A percentile compares a stretch with the other conserved stretches of the same genome.
These are phyloP conservation scores for Pholiota microspora DNA, from an alignment of 768 basidiomycete species.

Conservation along the genomic window DNA sequence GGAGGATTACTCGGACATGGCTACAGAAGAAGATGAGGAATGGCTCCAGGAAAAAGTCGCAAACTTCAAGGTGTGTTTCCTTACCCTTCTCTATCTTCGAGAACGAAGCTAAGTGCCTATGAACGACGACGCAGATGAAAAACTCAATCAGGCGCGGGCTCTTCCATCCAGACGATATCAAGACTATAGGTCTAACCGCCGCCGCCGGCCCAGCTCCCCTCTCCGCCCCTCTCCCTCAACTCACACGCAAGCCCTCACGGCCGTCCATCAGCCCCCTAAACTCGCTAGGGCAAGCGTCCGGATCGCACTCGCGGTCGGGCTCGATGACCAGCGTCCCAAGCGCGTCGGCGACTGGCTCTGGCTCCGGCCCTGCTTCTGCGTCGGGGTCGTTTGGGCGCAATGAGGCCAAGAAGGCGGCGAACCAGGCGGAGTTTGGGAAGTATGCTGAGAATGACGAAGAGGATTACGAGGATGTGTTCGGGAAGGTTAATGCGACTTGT, in stretches of 20 bases:
- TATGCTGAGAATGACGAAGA: constrained; percentile 87
- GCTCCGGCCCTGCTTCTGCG: constrained; percentile 49
- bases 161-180: constrained; percentile 89
- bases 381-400: constrained; percentile 66
- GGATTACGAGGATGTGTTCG: constrained; percentile 96
- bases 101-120: not conserved
- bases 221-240: constrained; percentile 64
- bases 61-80: constrained; percentile 66
- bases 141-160: constrained; percentile 71
- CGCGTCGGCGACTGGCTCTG: no score
- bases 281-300: constrained; percentile 27
- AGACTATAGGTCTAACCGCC: constrained; percentile 59
- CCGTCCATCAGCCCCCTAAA: constrained; percentile 37
- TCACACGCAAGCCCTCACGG: constrained; percentile 52
- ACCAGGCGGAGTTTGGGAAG: constrained; percentile 71
- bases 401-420: constrained; percentile 54
- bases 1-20: constrained; percentile 92
- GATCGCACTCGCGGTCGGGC: constrained; percentile 56
- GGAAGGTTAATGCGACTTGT: constrained; percentile 68
- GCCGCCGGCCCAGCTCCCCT: constrained; percentile 51
- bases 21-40: constrained; percentile 71
- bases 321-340: constrained; percentile 45
- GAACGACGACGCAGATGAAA: constrained; percentile 46
- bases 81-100: not conserved
- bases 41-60: constrained; percentile 75